Conservation (phyloP, 768 basidiomycete species). For the Trametes elegans region DNA sequence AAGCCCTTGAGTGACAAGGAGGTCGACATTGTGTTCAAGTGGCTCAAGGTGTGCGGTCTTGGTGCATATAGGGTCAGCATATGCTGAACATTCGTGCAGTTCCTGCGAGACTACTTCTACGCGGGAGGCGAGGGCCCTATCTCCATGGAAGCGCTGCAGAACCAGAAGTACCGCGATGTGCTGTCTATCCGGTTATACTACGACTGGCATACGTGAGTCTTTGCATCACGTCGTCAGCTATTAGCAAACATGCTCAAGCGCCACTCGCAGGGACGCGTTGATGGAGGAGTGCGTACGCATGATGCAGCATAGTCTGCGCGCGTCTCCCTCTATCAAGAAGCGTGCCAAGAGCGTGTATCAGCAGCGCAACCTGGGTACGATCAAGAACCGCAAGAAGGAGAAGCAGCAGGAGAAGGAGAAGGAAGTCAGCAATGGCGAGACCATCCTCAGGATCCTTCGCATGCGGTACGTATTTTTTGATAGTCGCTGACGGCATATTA, state of each 20-base stretch:
- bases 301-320: constrained; percentile 85
- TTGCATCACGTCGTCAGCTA: no score
- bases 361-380: constrained; percentile 94
- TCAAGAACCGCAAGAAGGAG: constrained; percentile 90
- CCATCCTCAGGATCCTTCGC: constrained; percentile 89
- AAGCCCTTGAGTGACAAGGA: constrained; percentile 92
- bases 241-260: background rate
- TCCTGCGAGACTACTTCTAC: constrained; percentile 93
- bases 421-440: constrained; percentile 74
- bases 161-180: constrained; percentile 92
- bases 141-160: constrained; percentile 81
- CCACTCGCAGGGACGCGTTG: constrained; percentile 57
- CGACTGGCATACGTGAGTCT: constrained; percentile 88
- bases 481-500: background rate
- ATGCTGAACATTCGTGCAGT: constrained; percentile 43
- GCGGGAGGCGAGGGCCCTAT: constrained; percentile 92
- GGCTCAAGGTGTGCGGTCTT: constrained; percentile 72
- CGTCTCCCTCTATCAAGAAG: constrained; percentile 75
- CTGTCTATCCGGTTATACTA: constrained; percentile 91
- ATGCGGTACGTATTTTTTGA: constrained; percentile 68
- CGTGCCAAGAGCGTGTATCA: constrained; percentile 90
- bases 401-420: constrained; percentile 82
- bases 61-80: background rate
- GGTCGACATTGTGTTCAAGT: constrained; percentile 98
- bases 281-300: constrained; percentile 96